Conservation (phyloP, 306 rosid species). For the Fagus crenata region DNA sequence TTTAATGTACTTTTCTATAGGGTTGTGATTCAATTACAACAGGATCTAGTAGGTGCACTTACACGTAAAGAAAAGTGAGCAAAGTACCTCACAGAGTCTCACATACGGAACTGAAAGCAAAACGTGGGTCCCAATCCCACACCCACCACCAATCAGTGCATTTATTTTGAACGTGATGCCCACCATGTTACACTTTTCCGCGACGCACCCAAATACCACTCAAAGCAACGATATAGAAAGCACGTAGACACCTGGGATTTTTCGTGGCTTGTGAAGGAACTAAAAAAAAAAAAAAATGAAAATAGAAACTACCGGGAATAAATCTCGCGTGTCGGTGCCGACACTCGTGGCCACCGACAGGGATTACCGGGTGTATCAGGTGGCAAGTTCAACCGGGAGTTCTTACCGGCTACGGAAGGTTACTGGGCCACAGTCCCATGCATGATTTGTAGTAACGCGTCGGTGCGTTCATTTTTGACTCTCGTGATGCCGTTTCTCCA, state of each 20-base stretch:
- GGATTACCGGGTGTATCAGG: slow-evolving; percentile 27
- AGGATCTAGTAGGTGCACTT: background rate
- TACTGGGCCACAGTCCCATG: background rate
- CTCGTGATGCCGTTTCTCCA: slow-evolving; percentile 1
- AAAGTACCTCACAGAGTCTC: background rate
- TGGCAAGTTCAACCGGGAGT: background rate
- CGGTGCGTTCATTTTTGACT: slow-evolving; percentile 33
- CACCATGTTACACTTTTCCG: slow-evolving; percentile 11
- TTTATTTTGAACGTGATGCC: background rate
- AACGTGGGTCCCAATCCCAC: slow-evolving; percentile 19
- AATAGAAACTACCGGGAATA: slow-evolving; percentile 39
- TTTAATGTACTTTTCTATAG: background rate
- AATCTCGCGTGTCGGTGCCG: slow-evolving; percentile 77
- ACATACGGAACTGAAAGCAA: slow-evolving; percentile 11
- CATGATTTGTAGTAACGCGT: slow-evolving; percentile 17
- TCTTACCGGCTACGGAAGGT: slow-evolving; percentile 25
- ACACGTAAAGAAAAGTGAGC: slow-evolving; percentile 32
- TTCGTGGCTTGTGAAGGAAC: slow-evolving; percentile 12
- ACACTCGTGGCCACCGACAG: slow-evolving; percentile 35
- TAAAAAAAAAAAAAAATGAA: background rate
- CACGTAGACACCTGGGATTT: slow-evolving; percentile 12
- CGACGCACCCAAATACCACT: slow-evolving; percentile 14
- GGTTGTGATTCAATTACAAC: background rate
- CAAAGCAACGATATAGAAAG: slow-evolving; percentile 3
- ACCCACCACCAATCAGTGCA: slow-evolving; percentile 13